Evolutionary conservation across 2,329 filamentous ascomycete species (phyloP), one percentile per base, ranked within the genome.

Genomic region (Alternaria arborescens): DNA sequence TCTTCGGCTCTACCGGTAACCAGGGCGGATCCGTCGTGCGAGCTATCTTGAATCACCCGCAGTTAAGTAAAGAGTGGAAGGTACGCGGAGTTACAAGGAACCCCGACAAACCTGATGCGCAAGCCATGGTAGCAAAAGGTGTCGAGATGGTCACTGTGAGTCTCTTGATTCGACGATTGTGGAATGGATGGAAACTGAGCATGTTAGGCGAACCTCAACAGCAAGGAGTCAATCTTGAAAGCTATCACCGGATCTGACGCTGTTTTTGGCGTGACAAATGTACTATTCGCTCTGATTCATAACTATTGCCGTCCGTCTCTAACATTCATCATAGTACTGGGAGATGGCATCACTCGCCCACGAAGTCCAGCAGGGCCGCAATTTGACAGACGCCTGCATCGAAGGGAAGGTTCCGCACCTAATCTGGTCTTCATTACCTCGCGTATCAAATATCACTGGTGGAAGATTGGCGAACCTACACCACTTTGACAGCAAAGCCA

Each of bases 401-500:
- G 59, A 66, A 20, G 50, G 60, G 8, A 62, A 64, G 12, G 62
- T 71, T 2, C 51, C 66, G 24, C 66, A 68, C 32, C 41, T 71
- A n/a, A 65, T 72, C 44, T 73, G 69, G 54, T 71, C 67, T 1
- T 68, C 69, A 0, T 54, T 73, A 16, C 32, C 68, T n/a, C 61
- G 68, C 28, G 65, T 66, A 2, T 65, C 64, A 20, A 64, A 68
- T 32, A 38, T 62, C 8, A 70, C 65, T 8, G 62, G 66, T n/a
- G 79, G 78, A 12, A 76, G 75, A 26, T 72, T 80, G 24, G 63
- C 66, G 8, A 67, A 77, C 30, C 75, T 81, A 12, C 65, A 80
- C 57, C 83, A 86, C 65, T 89, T 88, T 60, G 86, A 89, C 70
- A 76, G 74, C 69, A 88, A 88, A 72, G 85, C 85, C 14, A 74